A percentile compares a stretch with the other conserved stretches of the same genome.
Evolutionary conservation across 257 asterid species (phyloP).

Genomic region (Solanum chaucha): DNA sequence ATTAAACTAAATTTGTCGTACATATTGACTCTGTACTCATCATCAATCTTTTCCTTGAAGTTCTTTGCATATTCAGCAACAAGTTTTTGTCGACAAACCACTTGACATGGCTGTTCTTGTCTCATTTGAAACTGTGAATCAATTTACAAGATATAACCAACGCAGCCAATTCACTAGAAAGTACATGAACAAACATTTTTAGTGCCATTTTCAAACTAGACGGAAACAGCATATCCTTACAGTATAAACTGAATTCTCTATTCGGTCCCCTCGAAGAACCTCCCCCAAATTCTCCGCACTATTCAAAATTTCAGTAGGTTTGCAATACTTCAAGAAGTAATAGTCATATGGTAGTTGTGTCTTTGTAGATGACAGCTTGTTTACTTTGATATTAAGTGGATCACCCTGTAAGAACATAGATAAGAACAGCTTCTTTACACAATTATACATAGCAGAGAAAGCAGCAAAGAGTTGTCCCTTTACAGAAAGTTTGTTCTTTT

Average conservation of each 20-base stretch:
- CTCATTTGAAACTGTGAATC: conserved; percentile 60
- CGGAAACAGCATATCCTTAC: conserved; percentile 27
- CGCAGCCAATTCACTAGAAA: neutral
- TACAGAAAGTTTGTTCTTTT: neutral
- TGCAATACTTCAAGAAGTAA: conserved; percentile 77
- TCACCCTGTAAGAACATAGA: conserved; percentile 45
- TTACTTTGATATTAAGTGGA: conserved; percentile 74
- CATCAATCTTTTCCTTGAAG: conserved; percentile 82
- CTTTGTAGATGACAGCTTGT: conserved; percentile 84
- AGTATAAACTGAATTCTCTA: conserved; percentile 65
- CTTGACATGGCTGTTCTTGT: conserved; percentile 59
- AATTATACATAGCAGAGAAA: neutral
- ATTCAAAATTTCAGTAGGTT: conserved; percentile 49
- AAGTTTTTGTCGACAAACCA: conserved; percentile 56
- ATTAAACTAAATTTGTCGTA: conserved; percentile 16
- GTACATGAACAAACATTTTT: neutral
- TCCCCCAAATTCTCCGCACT: conserved; percentile 83
- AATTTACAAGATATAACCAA: neutral
- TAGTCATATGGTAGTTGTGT: conserved; percentile 88
- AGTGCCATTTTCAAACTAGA: neutral
- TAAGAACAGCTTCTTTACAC: neutral
- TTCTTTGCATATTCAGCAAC: conserved; percentile 60
- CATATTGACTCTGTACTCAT: conserved; percentile 78
- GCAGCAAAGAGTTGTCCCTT: neutral
- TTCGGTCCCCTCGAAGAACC: conserved; percentile 91